Base-by-base conservation (phyloP, 73 alveolate species). In the Tetrahymena thermophila region DNA sequence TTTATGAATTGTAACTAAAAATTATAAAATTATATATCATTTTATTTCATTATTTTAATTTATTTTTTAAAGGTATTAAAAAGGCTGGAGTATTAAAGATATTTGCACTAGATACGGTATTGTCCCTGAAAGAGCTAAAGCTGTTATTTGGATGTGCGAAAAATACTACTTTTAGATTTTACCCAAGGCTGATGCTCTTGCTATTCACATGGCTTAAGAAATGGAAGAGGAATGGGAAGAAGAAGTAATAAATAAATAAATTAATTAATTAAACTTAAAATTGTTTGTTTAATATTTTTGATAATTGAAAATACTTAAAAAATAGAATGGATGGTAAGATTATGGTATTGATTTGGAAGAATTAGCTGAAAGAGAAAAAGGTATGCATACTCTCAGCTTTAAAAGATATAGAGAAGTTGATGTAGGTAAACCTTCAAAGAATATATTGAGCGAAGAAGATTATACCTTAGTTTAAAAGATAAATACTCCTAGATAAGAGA, bases 51-150 rank as follows among this genome's bases (percentile, higher is more conserved):
- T 1, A 57, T 57, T n/a, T 13, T 57, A 28, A 71, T 28, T 71
- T 3, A 25, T 71, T 71, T 71, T n/a, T 25, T 25, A 23, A 23
- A 71, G 89, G 8, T 71, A 71, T 31, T 71, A 71, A 71, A 71
- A 71, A 34, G 89, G 89, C 11, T 71, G 89, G 89, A 71, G 89
- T 25, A 71, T 71, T 71, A 71, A 31, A n/a, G 89, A 71, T 13
- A 71, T 71, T 17, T 71, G 89, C 89, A 71, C 89, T 21, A 71
- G 89, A 71, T 71, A 71, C 31, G 89, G 89, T 71, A 71, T 71
- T 71, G 37, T 71, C 89, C 89, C 89, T 71, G 89, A 71, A 71
- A 71, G 89, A 71, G 89, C 89, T 71, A 71, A 71, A 34, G 89
- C 89, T 3, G 89, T 71, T 71, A 71, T 71, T 71, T 71, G 89